These are phyloP conservation scores for Oenanthe javanica DNA, from an alignment of 140 eudicot species.

Conservation along the genomic window DNA sequence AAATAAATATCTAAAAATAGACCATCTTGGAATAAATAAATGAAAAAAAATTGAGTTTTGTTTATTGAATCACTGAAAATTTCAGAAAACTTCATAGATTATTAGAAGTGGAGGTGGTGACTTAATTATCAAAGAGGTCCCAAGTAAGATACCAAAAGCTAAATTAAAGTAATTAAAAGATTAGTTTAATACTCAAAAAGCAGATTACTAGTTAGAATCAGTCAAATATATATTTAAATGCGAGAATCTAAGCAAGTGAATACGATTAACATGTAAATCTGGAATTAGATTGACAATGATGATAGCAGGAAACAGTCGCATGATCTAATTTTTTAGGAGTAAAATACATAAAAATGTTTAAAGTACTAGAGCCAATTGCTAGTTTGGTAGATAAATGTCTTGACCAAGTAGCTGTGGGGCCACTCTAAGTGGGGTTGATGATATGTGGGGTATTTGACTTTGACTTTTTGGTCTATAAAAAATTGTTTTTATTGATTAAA, in stretches of 20 bases:
- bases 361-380: background rate
- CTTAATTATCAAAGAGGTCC: slow-evolving; percentile 1
- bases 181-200: background rate
- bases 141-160: background rate
- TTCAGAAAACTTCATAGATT: no score
- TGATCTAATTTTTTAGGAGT: background rate
- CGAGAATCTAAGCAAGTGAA: slow-evolving; percentile 11
- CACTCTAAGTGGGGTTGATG: slow-evolving; percentile 29
- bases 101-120: background rate
- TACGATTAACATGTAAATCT: slow-evolving; percentile 23
- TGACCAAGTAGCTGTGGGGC: slow-evolving; percentile 8
- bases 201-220: background rate
- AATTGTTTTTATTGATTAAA: background rate
- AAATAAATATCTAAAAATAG: no score
- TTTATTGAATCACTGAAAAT: background rate
- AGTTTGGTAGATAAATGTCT: slow-evolving; percentile 3
- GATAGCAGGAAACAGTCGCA: background rate
- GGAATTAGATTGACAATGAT: slow-evolving; percentile 7
- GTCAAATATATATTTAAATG: background rate
- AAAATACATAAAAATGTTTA: background rate
- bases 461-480: background rate
- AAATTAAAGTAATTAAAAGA: background rate
- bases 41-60: no score
- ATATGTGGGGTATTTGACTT: slow-evolving; percentile 2
- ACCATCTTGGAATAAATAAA: no score